phyloP scores from a whole-genome alignment of 192 early-diverging fungal species.

The Coemansia brasiliensis region DNA sequence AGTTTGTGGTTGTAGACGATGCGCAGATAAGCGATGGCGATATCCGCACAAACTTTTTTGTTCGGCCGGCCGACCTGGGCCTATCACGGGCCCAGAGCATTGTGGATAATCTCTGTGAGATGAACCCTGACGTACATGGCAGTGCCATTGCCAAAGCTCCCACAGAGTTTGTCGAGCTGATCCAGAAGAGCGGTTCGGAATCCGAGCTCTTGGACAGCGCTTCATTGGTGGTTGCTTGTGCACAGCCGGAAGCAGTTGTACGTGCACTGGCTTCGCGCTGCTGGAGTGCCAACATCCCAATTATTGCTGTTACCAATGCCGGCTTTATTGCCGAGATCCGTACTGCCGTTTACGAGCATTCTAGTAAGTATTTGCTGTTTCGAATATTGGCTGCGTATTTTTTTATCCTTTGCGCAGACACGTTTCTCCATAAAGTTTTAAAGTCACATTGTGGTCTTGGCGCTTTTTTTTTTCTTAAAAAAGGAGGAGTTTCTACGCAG shows the following conservation, averaged over 20 bases:
- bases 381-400: not conserved
- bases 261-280: constrained; percentile 64
- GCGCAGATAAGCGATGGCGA: constrained; percentile 65
- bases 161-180: constrained; percentile 67
- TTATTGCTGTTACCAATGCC: constrained; percentile 67
- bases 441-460: too few species aligned
- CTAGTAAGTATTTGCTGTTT: constrained; percentile 57
- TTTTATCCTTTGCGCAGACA: constrained; percentile 5
- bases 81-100: constrained; percentile 64
- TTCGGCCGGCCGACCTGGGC: constrained; percentile 67
- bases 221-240: constrained; percentile 74
- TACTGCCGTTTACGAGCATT: constrained; percentile 74
- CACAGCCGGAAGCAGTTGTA: constrained; percentile 59
- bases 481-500: constrained; percentile 6
- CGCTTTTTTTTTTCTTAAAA: not conserved
- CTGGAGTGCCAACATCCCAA: constrained; percentile 61
- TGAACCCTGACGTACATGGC: constrained; percentile 86
- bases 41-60: constrained; percentile 89
- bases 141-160: constrained; percentile 58
- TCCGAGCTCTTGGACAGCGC: constrained; percentile 60
- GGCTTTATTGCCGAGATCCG: constrained; percentile 81
- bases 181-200: constrained; percentile 59
- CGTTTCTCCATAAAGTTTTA: too few species aligned
- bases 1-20: constrained; percentile 83
- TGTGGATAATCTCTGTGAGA: constrained; percentile 68